Conservation (phyloP, 176 grass and related monocot genomes). For the Phyllostachys edulis region DNA sequence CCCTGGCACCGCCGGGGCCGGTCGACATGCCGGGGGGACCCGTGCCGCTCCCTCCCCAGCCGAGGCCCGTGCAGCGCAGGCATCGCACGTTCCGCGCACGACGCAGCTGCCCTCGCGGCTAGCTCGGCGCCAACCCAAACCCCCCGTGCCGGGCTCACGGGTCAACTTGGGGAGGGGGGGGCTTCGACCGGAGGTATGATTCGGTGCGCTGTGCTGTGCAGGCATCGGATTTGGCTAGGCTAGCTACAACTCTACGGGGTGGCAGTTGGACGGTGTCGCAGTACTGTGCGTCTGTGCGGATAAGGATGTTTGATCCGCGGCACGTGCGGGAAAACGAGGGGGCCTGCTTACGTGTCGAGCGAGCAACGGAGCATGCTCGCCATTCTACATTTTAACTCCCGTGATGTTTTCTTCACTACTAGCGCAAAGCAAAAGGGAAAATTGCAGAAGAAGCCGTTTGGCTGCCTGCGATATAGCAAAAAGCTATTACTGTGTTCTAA, state of each 20-base stretch:
- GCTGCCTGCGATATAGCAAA: too few relatives aligned
- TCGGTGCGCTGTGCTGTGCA: not conserved
- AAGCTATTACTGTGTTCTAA: not conserved
- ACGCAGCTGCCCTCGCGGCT: too few relatives aligned
- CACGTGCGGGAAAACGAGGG: slow-evolving; percentile 21
- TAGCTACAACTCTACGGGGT: not conserved
- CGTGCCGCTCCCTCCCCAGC: not conserved
- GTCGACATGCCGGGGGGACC: too few relatives aligned
- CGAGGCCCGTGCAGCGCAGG: not conserved
- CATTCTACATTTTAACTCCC: not conserved
- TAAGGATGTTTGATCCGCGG: slow-evolving; percentile 12
- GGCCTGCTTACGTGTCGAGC: slow-evolving; percentile 20
- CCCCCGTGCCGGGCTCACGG: not conserved
- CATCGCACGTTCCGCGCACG: too few relatives aligned
- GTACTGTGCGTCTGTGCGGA: slow-evolving; percentile 32
- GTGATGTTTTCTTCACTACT: not conserved
- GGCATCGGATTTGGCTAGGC: not conserved
- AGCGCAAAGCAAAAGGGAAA: too few relatives aligned
- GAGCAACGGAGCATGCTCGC: not conserved
- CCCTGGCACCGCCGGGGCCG: too few relatives aligned
- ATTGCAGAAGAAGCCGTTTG: not conserved
- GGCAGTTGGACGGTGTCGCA: not conserved
- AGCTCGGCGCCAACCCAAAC: too few relatives aligned
- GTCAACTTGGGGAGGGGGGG: not conserved
- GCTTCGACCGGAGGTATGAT: not conserved